These are phyloP conservation scores for Lasiodiplodia gonubiensis DNA, from an alignment of 2,329 filamentous ascomycete species.

Conservation along the genomic window DNA sequence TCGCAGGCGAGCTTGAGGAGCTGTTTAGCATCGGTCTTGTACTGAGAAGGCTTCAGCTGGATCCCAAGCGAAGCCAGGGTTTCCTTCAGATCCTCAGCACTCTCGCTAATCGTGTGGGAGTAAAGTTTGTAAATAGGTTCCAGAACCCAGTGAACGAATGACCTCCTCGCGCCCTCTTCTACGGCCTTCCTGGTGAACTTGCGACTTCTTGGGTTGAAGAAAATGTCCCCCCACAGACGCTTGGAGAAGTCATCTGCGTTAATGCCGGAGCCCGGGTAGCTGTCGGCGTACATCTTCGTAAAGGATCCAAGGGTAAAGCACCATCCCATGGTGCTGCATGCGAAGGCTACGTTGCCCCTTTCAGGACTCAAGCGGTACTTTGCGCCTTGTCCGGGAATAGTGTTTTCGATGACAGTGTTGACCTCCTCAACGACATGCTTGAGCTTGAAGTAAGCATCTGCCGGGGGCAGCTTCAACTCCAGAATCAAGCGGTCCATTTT, in stretches of 20 bases:
- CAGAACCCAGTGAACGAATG: constrained; percentile 92
- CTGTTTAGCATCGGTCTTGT: constrained; percentile 86
- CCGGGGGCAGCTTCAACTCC: constrained; percentile 90
- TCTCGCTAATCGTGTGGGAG: constrained; percentile 91
- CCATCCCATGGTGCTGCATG: constrained; percentile 93
- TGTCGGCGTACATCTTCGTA: constrained; percentile 93
- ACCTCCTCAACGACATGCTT: constrained; percentile 99
- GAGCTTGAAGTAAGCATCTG: constrained; percentile 97
- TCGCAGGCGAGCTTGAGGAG: constrained; percentile 88
- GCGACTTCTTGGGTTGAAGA: constrained; percentile 88
- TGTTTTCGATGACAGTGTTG: constrained; percentile 92
- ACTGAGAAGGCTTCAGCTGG: constrained; percentile 86
- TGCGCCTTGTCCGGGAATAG: constrained; percentile 79
- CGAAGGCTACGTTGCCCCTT: constrained; percentile 97
- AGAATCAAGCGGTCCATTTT: constrained; percentile 96
- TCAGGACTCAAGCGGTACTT: constrained; percentile 86
- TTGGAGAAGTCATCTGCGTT: constrained; percentile 82
- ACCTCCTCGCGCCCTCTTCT: constrained; percentile 79
- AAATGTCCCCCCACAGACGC: constrained; percentile 94
- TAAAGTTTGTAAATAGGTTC: constrained; percentile 99
- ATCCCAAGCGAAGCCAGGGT: constrained; percentile 84
- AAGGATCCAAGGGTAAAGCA: constrained; percentile 95
- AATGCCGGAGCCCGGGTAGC: constrained; percentile 70
- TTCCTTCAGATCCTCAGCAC: constrained; percentile 79
- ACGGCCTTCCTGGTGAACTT: constrained; percentile 88